These are phyloP conservation scores for Zalaria sp. DNA, from an alignment of 2,329 filamentous ascomycete genomes.

Conservation along the genomic window DNA sequence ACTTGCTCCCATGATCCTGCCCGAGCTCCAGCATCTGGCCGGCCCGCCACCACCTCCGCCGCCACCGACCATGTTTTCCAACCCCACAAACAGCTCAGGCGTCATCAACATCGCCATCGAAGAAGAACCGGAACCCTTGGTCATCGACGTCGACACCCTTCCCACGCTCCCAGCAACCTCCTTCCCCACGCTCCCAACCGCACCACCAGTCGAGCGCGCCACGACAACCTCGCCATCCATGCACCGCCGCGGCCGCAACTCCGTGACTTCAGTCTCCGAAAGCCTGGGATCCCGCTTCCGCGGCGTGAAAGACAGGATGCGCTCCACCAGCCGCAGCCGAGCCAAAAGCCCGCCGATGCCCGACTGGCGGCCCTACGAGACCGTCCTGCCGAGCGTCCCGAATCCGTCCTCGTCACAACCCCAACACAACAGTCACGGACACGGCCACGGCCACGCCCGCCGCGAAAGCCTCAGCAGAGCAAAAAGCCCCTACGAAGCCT, in stretches of 20 bases:
- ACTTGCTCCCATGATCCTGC: constrained; percentile 29
- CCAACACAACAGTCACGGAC: constrained; percentile 4
- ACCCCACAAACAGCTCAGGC: constrained; percentile 10
- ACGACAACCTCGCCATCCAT: constrained; percentile 21
- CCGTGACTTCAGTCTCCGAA: constrained; percentile 44
- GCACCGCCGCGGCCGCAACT: constrained; percentile 40
- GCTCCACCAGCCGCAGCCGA: constrained; percentile 40
- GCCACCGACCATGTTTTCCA: constrained; percentile 17
- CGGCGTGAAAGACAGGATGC: constrained; percentile 44
- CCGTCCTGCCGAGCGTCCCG: constrained; percentile 19
- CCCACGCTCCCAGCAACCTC: constrained; percentile 16
- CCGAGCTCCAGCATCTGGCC: constrained; percentile 47
- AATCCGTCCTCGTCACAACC: not conserved
- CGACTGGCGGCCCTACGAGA: constrained; percentile 25
- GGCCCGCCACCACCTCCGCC: constrained; percentile 31
- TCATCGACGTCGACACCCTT: constrained; percentile 7
- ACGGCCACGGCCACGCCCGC: constrained; percentile 2
- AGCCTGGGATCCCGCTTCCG: constrained; percentile 39
- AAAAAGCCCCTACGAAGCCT: constrained; percentile 17
- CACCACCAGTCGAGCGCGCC: constrained; percentile 6
- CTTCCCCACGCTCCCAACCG: constrained; percentile 14
- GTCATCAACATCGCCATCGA: constrained; percentile 33
- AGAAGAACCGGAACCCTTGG: constrained; percentile 13
- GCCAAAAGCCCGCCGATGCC: constrained; percentile 31
- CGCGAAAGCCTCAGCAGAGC: constrained; percentile 10